Evolutionary conservation across 495 filamentous ascomycete genomes (phyloP).

Genomic region (Neurospora sublineolata): DNA sequence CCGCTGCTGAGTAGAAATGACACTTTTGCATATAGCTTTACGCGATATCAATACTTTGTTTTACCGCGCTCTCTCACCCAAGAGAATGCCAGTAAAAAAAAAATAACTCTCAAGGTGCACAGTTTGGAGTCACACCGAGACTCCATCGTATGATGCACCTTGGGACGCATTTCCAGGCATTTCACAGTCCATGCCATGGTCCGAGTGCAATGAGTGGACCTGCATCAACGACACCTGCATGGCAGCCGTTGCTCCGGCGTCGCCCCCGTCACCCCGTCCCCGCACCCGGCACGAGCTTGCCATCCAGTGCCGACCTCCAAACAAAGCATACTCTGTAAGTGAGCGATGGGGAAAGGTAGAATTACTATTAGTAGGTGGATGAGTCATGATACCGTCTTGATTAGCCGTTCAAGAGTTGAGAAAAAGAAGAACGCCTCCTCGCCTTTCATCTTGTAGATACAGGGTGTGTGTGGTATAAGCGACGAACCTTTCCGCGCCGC

Average conservation of each 20-base stretch:
- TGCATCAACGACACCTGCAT: background rate
- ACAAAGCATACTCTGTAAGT: background rate
- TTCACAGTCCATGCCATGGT: background rate
- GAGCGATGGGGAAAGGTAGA: background rate
- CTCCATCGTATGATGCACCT: background rate
- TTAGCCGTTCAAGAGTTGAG: slow-evolving; percentile 20
- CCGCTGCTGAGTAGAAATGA: background rate
- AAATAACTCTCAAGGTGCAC: background rate
- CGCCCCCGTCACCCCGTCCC: slow-evolving; percentile 7
- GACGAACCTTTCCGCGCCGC: slow-evolving; percentile 9
- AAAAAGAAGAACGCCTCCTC: slow-evolving; percentile 16
- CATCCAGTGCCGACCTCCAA: background rate
- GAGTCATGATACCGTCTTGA: slow-evolving; percentile 20
- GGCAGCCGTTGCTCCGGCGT: slow-evolving; percentile 1
- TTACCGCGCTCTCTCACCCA: background rate
- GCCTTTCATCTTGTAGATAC: slow-evolving; percentile 29
- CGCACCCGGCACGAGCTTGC: background rate
- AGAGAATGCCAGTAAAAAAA: background rate
- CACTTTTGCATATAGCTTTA: background rate
- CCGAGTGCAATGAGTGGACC: background rate
- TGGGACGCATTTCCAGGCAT: background rate
- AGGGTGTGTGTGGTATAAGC: slow-evolving; percentile 14
- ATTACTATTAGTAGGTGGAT: slow-evolving; percentile 3
- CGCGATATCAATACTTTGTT: background rate
- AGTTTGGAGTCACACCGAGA: background rate